Percentiles rank a stretch among this genome's conserved stretches.
Evolutionary conservation across 441 rosid genomes (phyloP).

Genomic region (Rhodomyrtus psidioides): DNA sequence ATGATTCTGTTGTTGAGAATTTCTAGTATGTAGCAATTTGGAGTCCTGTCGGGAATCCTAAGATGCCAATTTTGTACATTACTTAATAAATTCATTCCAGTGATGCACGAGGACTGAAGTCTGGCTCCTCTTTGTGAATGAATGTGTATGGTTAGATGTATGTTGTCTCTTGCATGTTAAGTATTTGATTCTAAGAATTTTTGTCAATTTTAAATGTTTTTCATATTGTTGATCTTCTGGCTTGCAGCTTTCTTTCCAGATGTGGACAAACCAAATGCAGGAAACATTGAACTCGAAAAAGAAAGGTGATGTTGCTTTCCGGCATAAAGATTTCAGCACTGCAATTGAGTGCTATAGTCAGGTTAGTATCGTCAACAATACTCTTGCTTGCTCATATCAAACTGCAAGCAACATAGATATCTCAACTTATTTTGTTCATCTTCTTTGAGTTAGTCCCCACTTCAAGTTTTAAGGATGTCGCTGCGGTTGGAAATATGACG

Average conservation of each 20-base stretch:
- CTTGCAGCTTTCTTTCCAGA: conserved; percentile 84
- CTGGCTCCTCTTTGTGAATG: not conserved
- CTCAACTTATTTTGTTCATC: not conserved
- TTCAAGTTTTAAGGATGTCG: not conserved
- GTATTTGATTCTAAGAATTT: not conserved
- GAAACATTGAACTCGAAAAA: conserved; percentile 80
- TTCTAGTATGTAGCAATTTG: not conserved
- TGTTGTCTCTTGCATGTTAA: not conserved
- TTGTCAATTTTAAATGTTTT: not conserved
- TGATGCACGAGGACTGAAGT: not conserved
- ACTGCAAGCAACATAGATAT: not conserved
- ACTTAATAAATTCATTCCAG: not conserved
- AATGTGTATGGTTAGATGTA: not conserved
- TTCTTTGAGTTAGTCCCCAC: not conserved
- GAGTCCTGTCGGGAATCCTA: not conserved
- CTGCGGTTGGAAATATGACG: not conserved
- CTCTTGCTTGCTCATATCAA: not conserved
- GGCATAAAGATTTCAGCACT: conserved; percentile 57
- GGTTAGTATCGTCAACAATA: conserved; percentile 25
- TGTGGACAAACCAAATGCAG: conserved; percentile 92
- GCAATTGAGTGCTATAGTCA: conserved; percentile 72
- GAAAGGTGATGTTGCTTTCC: conserved; percentile 82
- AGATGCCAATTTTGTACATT: not conserved
- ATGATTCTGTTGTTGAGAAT: not conserved
- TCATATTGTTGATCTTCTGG: not conserved